These are phyloP conservation scores for Aphanomyces invadans DNA, from an alignment of 352 stramenopile species.

Conservation along the genomic window DNA sequence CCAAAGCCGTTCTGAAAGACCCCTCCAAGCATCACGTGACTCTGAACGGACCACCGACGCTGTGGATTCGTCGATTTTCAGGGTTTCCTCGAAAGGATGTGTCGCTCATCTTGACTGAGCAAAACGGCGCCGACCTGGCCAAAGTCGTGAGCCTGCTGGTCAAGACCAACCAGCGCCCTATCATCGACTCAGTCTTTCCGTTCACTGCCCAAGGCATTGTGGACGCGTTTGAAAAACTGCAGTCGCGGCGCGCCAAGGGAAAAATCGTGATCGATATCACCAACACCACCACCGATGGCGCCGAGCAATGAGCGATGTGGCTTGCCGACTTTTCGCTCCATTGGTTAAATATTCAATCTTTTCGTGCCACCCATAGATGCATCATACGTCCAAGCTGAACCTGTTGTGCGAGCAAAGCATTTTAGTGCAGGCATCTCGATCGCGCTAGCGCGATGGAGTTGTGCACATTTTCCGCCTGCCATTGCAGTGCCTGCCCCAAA, in stretches of 20 bases:
- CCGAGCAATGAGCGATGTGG: too few species aligned
- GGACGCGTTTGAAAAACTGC: conserved; percentile 15
- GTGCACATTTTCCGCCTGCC: too few species aligned
- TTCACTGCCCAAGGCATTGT: conserved; percentile 9
- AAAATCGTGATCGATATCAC: conserved; percentile 11
- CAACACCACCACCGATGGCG: too few species aligned
- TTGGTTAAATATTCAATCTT: too few species aligned
- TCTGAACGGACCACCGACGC: neutral
- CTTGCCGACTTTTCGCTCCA: too few species aligned
- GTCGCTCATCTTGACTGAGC: neutral
- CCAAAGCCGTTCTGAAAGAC: conserved; percentile 7
- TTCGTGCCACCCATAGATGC: too few species aligned
- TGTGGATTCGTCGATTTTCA: conserved; percentile 2
- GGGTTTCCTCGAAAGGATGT: neutral
- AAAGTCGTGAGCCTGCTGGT: neutral
- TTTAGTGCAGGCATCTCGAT: too few species aligned
- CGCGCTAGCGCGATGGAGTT: too few species aligned
- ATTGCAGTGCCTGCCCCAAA: too few species aligned
- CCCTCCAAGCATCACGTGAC: conserved; percentile 8
- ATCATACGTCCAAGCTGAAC: too few species aligned
- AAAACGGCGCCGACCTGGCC: conserved; percentile 7
- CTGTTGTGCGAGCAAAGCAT: too few species aligned
- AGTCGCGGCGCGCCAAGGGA: conserved; percentile 15
- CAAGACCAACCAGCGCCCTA: neutral
- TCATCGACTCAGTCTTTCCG: conserved; percentile 12